Percentiles rank a stretch among this genome's conserved stretches.
These are phyloP conservation scores for Calonectria naviculata DNA, from an alignment of 2,329 filamentous ascomycete genomes.

Conservation along the genomic window DNA sequence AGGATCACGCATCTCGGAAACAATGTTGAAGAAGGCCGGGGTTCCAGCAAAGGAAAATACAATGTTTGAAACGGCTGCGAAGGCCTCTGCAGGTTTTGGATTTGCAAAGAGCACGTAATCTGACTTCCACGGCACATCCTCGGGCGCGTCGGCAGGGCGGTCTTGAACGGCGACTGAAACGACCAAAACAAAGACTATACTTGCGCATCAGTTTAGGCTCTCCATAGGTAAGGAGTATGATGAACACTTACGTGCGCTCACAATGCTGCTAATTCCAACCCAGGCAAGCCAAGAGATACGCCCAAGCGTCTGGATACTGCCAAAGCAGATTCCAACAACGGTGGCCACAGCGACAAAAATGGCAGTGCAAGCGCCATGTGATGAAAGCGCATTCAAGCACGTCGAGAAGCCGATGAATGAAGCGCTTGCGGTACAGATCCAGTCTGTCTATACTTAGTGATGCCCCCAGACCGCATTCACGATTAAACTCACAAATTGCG, in stretches of 20 bases:
- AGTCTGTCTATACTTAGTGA: background rate
- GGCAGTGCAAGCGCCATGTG: constrained; percentile 49
- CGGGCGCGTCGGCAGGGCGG: constrained; percentile 40
- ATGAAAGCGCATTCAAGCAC: constrained; percentile 49
- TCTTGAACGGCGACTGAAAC: constrained; percentile 44
- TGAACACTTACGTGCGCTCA: constrained; percentile 33
- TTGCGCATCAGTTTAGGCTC: too few relatives aligned
- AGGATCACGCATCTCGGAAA: constrained; percentile 46
- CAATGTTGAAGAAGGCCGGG: constrained; percentile 44
- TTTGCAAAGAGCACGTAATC: constrained; percentile 42
- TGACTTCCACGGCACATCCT: constrained; percentile 34
- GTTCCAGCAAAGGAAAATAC: constrained; percentile 50
- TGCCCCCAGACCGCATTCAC: too few relatives aligned
- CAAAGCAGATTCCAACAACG: constrained; percentile 37
- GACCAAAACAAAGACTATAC: constrained; percentile 35
- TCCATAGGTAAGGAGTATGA: too few relatives aligned
- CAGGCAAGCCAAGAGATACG: constrained; percentile 43
- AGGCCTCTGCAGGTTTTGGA: constrained; percentile 41
- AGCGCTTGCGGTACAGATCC: constrained; percentile 45
- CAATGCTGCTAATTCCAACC: constrained; percentile 32
- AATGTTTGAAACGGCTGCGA: constrained; percentile 43
- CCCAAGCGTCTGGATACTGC: constrained; percentile 41
- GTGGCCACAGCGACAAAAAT: constrained; percentile 48
- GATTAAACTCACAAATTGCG: constrained; percentile 31
- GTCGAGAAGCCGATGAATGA: constrained; percentile 46